phyloP scores from a whole-genome alignment of 1,139 yeast genomes.

The Geotrichum fermentans region DNA sequence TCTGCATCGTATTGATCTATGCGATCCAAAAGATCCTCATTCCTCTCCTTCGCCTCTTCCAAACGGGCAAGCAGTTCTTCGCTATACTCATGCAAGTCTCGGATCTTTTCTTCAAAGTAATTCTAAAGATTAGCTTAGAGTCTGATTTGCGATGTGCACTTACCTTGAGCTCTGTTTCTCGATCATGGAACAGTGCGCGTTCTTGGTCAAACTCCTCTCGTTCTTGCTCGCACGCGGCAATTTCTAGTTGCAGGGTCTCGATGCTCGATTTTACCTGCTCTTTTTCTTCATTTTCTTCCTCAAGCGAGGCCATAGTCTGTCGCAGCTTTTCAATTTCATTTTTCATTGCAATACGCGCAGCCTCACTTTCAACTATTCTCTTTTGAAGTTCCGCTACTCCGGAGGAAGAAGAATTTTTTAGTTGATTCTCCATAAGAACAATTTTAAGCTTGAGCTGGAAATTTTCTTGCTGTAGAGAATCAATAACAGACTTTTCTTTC shows the following conservation, averaged over 20 bases:
- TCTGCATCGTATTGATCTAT: neutral
- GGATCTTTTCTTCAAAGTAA: slow-evolving; percentile 8
- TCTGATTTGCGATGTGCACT: neutral
- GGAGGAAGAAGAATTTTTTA: slow-evolving; percentile 20
- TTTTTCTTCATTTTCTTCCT: slow-evolving; percentile 12
- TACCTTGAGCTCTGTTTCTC: slow-evolving; percentile 8
- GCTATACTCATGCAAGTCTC: slow-evolving; percentile 4
- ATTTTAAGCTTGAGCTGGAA: slow-evolving; percentile 24
- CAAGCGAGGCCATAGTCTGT: slow-evolving; percentile 18
- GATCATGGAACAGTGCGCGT: slow-evolving; percentile 2
- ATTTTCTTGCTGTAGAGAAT: slow-evolving; percentile 22
- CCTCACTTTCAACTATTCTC: slow-evolving; percentile 23
- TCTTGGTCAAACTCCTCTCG: slow-evolving; percentile 8
- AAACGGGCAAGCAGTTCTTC: slow-evolving; percentile 7
- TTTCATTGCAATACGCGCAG: slow-evolving; percentile 22
- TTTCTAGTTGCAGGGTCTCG: slow-evolving; percentile 5
- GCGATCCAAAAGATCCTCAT: slow-evolving; percentile 2
- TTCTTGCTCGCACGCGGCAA: slow-evolving; percentile 6
- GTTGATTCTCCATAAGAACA: slow-evolving; percentile 23
- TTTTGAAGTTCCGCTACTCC: slow-evolving; percentile 25
- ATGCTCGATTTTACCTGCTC: slow-evolving; percentile 6
- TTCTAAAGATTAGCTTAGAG: slow-evolving; percentile 5
- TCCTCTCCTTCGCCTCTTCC: slow-evolving; percentile 1
- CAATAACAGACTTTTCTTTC: slow-evolving; percentile 18
- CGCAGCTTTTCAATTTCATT: slow-evolving; percentile 25